phyloP scores from a whole-genome alignment of 2,329 filamentous ascomycete genomes.

The Podosphaera aphanis region DNA sequence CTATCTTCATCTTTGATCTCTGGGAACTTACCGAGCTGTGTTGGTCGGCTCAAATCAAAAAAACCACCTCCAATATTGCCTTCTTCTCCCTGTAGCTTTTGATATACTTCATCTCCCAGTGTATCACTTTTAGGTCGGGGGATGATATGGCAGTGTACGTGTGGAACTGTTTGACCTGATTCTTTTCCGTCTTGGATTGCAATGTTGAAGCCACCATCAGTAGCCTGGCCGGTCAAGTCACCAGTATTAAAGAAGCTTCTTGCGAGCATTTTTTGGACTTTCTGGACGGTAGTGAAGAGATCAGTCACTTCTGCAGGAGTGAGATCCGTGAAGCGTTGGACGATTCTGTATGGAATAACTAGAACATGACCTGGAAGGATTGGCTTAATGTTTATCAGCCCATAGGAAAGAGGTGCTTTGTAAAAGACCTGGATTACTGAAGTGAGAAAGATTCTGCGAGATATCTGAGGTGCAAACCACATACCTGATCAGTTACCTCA shows the following conservation, averaged over 20 bases:
- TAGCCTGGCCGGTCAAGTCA: slow-evolving; percentile 21
- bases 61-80: slow-evolving; percentile 58
- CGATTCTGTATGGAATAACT: slow-evolving; percentile 48
- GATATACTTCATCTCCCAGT: slow-evolving; percentile 56
- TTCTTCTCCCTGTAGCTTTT: slow-evolving; percentile 58
- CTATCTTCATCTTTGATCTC: slow-evolving; percentile 49
- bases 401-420: slow-evolving; percentile 55
- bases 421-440: slow-evolving; percentile 53
- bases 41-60: slow-evolving; percentile 29
- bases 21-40: slow-evolving; percentile 35
- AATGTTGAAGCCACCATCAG: slow-evolving; percentile 64
- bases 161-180: slow-evolving; percentile 80
- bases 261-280: slow-evolving; percentile 53
- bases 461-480: slow-evolving; percentile 1
- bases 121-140: slow-evolving; percentile 33
- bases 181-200: slow-evolving; percentile 83
- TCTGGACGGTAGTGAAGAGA: slow-evolving; percentile 69
- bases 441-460: background rate
- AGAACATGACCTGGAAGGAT: slow-evolving; percentile 84
- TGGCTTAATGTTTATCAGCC: slow-evolving; percentile 86
- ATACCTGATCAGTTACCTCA: slow-evolving; percentile 50
- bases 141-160: slow-evolving; percentile 84
- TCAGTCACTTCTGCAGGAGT: slow-evolving; percentile 27
- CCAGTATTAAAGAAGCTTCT: slow-evolving; percentile 29
- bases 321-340: slow-evolving; percentile 35